Conservation (phyloP, 1,284 basidiomycete species). For the Butyriboletus appendiculatus region DNA sequence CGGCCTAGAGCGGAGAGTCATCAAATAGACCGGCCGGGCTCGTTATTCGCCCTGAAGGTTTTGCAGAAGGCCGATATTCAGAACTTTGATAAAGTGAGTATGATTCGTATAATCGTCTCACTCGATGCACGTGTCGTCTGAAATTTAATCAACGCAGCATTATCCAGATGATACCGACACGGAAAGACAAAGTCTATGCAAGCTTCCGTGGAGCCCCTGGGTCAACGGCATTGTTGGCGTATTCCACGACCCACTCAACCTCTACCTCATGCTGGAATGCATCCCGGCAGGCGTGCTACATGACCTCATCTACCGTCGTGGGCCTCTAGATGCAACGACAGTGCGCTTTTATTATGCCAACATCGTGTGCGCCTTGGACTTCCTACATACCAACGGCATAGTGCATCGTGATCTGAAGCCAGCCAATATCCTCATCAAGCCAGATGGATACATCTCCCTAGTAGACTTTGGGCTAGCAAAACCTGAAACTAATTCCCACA, state of each 20-base stretch:
- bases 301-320: constrained; percentile 35
- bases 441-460: constrained; percentile 64
- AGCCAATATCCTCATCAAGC: constrained; percentile 75
- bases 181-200: constrained; percentile 42
- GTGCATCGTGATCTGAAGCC: constrained; percentile 88
- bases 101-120: not conserved
- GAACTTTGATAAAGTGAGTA: constrained; percentile 31
- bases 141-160: constrained; percentile 16
- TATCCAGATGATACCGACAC: constrained; percentile 32
- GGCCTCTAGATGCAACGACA: constrained; percentile 34
- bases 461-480: constrained; percentile 74
- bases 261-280: constrained; percentile 53
- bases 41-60: constrained; percentile 45
- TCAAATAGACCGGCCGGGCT: constrained; percentile 32
- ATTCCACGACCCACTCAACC: constrained; percentile 46
- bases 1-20: constrained; percentile 23
- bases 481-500: constrained; percentile 32
- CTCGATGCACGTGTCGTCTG: constrained; percentile 1
- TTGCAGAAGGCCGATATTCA: constrained; percentile 37
- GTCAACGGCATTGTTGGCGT: constrained; percentile 44
- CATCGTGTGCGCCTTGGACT: constrained; percentile 70
- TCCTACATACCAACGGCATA: constrained; percentile 71
- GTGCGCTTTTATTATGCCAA: constrained; percentile 56
- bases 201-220: constrained; percentile 55
- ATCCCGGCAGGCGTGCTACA: constrained; percentile 44